Base-by-base conservation (phyloP, 768 basidiomycete genomes). In the Amanita pallidorosea region DNA sequence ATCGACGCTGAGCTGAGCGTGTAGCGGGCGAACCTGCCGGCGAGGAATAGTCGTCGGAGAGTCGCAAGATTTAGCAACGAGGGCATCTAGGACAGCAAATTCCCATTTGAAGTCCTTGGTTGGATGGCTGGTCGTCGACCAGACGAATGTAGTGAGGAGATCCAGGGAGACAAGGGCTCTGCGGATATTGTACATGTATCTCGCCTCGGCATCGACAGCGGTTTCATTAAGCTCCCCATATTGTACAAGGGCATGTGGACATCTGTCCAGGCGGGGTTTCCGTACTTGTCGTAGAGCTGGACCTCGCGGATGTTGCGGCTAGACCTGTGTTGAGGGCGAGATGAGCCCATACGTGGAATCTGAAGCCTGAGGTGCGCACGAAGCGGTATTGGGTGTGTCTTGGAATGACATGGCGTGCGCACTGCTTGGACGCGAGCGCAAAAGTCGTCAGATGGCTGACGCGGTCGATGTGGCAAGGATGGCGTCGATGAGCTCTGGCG, bases 381-480 rank as follows among this genome's bases (percentile, higher is more conserved):
- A 71, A 63, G 45, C 76, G 71, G 60, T 78, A 77, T 54, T 77
- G 67, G 18, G 66, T 73, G 50, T 78, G 75, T n/a, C 66, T 57
- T 25, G 76, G 76, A 38, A 74, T 68, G 37, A 71, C 66, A 47
- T 70, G 56, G 15, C 55, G 57, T 47, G 66, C 64, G 45, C 66
- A 68, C 31, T 63, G 51, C 52, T 61, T 62, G n/a, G 70, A 74
- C 25, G 68, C 60, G n/a, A 72, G 64, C 1, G 73, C 74, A 50
- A 78, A 65, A 9, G 70, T 64, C 31, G 75, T 57, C 29, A 78
- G 63, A 54, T 76, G 71, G 25, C 53, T 42, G 52, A 71, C 68
- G 37, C 54, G 53, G 53, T 71, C 69, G 52, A 78, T 62, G 45
- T 69, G 65, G 71, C 67, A 25, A 75, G 59, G 53, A 76, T 72